These are phyloP conservation scores for Leccinum aurantiacum DNA, from an alignment of 768 basidiomycete species.

Conservation along the genomic window DNA sequence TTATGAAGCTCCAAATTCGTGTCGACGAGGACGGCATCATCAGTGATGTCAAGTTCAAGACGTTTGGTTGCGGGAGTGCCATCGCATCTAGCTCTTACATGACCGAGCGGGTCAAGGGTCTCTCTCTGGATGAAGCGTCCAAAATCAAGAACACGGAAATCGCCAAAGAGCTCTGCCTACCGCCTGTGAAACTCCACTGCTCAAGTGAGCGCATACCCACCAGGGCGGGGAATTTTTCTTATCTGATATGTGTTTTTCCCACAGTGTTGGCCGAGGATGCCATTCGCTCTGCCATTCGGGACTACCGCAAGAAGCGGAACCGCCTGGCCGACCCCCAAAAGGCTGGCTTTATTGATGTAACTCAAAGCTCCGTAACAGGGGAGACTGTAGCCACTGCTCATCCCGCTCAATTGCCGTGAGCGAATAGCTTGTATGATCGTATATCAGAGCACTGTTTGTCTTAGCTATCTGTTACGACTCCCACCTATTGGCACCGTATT, in stretches of 20 bases:
- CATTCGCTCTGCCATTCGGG: constrained; percentile 95
- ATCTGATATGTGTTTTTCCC: constrained; percentile 28
- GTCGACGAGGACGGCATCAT: constrained; percentile 95
- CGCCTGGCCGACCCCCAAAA: constrained; percentile 50
- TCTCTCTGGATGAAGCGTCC: constrained; percentile 90
- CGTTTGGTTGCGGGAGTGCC: constrained; percentile 97
- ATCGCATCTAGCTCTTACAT: constrained; percentile 98
- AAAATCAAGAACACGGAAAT: constrained; percentile 99
- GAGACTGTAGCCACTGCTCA: constrained; percentile 55
- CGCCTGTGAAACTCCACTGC: constrained; percentile 95
- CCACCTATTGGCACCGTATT: constrained; percentile 19
- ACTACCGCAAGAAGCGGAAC: constrained; percentile 85
- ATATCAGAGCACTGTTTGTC: not conserved
- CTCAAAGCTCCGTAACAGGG: constrained; percentile 54
- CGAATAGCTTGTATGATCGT: constrained; percentile 1
- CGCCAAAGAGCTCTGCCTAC: constrained; percentile 92
- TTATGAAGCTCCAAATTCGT: constrained; percentile 99
- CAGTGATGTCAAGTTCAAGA: constrained; percentile 99
- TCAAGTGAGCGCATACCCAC: constrained; percentile 62
- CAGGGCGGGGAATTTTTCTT: constrained; percentile 9
- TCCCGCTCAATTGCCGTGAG: constrained; percentile 37
- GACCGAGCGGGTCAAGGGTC: constrained; percentile 97
- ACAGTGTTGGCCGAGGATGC: constrained; percentile 97
- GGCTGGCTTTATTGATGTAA: constrained; percentile 68
- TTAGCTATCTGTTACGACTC: not conserved